phyloP scores from a whole-genome alignment of 2,329 filamentous ascomycete species.

The Neofusicoccum sp. region DNA sequence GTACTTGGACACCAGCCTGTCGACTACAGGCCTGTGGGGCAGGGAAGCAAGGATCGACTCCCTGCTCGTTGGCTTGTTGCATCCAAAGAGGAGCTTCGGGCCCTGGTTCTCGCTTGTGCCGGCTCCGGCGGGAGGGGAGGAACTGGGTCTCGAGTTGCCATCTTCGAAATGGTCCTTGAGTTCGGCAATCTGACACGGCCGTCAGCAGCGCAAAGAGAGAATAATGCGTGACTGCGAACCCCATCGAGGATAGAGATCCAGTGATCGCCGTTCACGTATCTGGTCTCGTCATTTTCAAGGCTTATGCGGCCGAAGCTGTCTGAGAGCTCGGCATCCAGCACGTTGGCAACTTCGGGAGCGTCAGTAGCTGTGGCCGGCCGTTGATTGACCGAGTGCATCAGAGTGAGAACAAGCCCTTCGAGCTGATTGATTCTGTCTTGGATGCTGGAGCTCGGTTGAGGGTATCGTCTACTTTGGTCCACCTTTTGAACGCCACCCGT shows the following conservation, averaged over 20 bases:
- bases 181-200: not conserved
- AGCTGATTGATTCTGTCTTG: constrained; percentile 24
- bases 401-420: constrained; percentile 29
- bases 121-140: constrained; percentile 27
- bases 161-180: constrained; percentile 1
- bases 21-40: not conserved
- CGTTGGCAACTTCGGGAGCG: not conserved
- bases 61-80: not conserved
- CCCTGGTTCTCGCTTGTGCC: constrained; percentile 31
- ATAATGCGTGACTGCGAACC: constrained; percentile 31
- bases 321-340: not conserved
- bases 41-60: not conserved
- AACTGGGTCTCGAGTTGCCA: not conserved
- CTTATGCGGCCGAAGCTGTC: not conserved
- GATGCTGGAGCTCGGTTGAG: constrained; percentile 8
- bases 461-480: not conserved
- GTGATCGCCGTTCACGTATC: constrained; percentile 30
- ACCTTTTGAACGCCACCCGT: not conserved
- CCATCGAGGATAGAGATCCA: constrained; percentile 41
- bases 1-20: not conserved
- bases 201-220: not conserved
- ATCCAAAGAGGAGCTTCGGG: constrained; percentile 30
- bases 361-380: not conserved
- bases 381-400: constrained; percentile 10
- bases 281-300: not conserved